A percentile compares a stretch with the other conserved stretches of the same genome.
These are phyloP conservation scores for Dipodascus albidus DNA, from an alignment of 805 yeast species.

Conservation along the genomic window DNA sequence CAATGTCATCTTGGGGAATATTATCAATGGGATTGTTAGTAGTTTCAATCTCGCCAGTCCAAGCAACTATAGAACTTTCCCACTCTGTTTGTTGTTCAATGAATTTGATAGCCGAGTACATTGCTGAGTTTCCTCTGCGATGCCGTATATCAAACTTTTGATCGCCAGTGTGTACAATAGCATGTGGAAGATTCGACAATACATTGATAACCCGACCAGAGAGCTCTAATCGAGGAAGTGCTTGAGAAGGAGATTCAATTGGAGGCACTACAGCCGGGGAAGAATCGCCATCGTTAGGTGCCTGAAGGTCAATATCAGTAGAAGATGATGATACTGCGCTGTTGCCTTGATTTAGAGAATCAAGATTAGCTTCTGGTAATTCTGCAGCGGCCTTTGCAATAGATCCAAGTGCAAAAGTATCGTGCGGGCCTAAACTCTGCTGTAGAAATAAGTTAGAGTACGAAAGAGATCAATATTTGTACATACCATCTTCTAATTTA, in stretches of 20 bases:
- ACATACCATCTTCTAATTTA: too few species aligned
- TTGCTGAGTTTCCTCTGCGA: constrained; percentile 71
- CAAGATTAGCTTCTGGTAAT: neutral
- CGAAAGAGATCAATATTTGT: too few species aligned
- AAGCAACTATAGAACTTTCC: constrained; percentile 82
- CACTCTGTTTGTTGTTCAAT: constrained; percentile 58
- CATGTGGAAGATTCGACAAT: constrained; percentile 57
- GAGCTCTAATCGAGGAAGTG: constrained; percentile 15
- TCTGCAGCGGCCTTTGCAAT: neutral
- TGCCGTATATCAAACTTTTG: constrained; percentile 36
- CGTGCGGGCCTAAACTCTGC: neutral
- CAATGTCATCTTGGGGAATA: constrained; percentile 18
- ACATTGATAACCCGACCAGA: constrained; percentile 60
- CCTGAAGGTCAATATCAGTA: neutral
- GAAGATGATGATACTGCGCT: neutral
- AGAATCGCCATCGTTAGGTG: neutral
- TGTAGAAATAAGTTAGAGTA: neutral
- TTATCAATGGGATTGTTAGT: constrained; percentile 3
- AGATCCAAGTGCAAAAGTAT: neutral
- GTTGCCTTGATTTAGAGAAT: neutral
- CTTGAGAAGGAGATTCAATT: neutral
- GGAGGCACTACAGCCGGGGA: neutral
- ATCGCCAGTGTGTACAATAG: constrained; percentile 29
- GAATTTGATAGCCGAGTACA: constrained; percentile 62
- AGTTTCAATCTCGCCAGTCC: constrained; percentile 79